Evolutionary conservation across 305 asterid genomes (phyloP).

Genomic region (Fraxinus angustifolia): DNA sequence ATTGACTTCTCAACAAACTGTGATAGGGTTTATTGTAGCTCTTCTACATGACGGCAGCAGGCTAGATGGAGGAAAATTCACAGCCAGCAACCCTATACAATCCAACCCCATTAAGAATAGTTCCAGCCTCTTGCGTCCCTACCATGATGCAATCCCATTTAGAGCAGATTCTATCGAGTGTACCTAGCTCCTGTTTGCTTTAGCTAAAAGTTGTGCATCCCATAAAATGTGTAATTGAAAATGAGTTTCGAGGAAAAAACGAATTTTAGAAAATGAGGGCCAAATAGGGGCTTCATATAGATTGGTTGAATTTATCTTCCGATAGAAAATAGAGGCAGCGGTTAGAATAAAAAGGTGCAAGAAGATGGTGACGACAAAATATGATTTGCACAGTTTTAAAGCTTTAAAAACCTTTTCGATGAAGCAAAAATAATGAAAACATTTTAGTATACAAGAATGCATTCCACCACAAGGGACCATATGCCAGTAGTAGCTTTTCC

Average conservation of each 20-base stretch:
- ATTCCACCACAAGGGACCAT: neutral
- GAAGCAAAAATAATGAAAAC: neutral
- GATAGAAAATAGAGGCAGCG: neutral
- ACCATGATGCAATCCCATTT: neutral
- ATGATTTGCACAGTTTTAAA: neutral
- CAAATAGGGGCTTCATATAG: neutral
- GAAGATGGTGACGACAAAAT: neutral
- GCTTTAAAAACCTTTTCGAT: neutral
- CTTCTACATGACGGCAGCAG: neutral
- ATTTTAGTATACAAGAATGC: neutral
- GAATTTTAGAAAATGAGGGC: neutral
- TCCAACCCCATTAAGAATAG: neutral
- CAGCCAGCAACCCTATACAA: neutral
- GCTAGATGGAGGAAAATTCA: slow-evolving; percentile 1
- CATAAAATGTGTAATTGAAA: neutral
- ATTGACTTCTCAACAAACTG: neutral
- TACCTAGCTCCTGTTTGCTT: neutral
- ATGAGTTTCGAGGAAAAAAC: neutral
- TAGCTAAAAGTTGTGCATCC: neutral
- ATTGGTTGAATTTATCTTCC: neutral
- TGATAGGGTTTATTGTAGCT: neutral
- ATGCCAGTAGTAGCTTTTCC: neutral
- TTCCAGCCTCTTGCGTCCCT: neutral
- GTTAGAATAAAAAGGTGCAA: neutral
- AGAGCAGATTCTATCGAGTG: neutral